Evolutionary conservation across 139 green algal genomes (phyloP).

Genomic region (Closterium sp.): DNA sequence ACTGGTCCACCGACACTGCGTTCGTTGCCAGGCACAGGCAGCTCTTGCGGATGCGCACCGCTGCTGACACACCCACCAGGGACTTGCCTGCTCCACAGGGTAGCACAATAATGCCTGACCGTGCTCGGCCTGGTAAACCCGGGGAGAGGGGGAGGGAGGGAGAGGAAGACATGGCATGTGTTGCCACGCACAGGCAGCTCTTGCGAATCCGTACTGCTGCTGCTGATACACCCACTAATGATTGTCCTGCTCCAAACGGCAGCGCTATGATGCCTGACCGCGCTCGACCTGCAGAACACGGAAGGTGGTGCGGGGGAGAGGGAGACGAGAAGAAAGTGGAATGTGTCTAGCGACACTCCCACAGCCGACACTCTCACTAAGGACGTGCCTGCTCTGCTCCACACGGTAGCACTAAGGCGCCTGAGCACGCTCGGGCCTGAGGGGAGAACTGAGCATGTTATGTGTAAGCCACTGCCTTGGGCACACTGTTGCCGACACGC

Average conservation of each 20-base stretch:
- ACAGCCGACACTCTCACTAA: too few species aligned
- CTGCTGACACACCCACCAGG: slow-evolving; percentile 83
- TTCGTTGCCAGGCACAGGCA: slow-evolving; percentile 83
- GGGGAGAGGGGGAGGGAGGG: background rate
- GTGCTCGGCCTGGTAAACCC: slow-evolving; percentile 39
- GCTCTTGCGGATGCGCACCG: slow-evolving; percentile 82
- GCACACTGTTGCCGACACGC: too few species aligned
- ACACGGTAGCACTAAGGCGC: too few species aligned
- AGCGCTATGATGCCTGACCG: slow-evolving; percentile 94
- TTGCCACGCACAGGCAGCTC: slow-evolving; percentile 82
- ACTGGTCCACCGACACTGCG: slow-evolving; percentile 91
- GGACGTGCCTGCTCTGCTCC: too few species aligned
- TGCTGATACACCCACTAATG: slow-evolving; percentile 81
- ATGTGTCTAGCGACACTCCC: too few species aligned
- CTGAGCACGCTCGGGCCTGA: too few species aligned
- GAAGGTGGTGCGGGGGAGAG: background rate
- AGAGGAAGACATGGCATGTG: slow-evolving; percentile 64
- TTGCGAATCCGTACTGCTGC: slow-evolving; percentile 84
- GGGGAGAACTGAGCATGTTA: too few species aligned
- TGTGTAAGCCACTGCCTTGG: too few species aligned
- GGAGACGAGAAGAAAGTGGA: background rate
- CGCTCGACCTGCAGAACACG: slow-evolving; percentile 54
- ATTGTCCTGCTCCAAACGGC: slow-evolving; percentile 95
- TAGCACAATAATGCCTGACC: slow-evolving; percentile 94
- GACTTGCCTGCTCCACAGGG: slow-evolving; percentile 96